phyloP scores from a whole-genome alignment of 73 alveolate genomes.

The Symbiodinium natans region DNA sequence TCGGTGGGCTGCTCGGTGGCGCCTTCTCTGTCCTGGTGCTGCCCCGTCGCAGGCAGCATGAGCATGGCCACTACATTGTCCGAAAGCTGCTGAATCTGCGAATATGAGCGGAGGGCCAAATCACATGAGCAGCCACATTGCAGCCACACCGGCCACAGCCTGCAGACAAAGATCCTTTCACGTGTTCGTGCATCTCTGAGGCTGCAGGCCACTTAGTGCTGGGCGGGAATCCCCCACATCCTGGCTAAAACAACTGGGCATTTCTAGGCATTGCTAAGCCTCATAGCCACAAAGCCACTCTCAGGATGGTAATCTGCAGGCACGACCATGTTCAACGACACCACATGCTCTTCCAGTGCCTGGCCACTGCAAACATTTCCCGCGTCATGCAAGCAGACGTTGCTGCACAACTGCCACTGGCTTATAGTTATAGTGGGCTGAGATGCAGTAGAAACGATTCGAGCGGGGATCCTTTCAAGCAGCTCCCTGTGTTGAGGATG shows the following conservation, averaged over 20 bases:
- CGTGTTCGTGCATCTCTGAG: too few relatives aligned
- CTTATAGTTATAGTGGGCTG: too few relatives aligned
- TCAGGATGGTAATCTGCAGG: background rate
- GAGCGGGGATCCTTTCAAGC: too few relatives aligned
- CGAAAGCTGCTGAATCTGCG: background rate
- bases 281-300: background rate
- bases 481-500: too few relatives aligned
- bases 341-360: constrained; percentile 53
- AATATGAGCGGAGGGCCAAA: background rate
- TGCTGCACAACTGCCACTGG: too few relatives aligned
- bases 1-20: background rate
- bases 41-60: background rate
- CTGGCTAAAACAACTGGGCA: background rate
- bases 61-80: background rate
- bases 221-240: constrained; percentile 58
- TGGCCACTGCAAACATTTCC: background rate
- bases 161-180: background rate
- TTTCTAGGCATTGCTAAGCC: background rate
- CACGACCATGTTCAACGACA: constrained; percentile 60
- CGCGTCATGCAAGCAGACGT: too few relatives aligned
- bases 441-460: too few relatives aligned
- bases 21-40: constrained; percentile 27
- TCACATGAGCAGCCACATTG: constrained; percentile 57
- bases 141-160: constrained; percentile 91
- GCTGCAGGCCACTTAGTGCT: background rate